Base-by-base conservation (phyloP, 805 yeast genomes). In the Hanseniaspora nectarophila region DNA sequence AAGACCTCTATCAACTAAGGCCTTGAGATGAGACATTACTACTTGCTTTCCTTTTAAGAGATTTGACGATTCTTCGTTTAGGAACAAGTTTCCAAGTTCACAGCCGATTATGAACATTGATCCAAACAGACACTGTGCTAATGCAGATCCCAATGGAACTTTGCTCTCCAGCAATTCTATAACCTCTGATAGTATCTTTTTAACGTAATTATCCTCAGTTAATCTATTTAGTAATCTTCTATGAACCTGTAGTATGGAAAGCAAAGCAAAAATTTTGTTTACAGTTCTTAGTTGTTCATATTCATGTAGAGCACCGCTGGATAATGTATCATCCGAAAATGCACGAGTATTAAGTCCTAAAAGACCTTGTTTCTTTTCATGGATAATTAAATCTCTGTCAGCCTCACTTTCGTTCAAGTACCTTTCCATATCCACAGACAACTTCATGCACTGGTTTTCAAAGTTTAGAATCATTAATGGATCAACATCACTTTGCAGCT, bases 181-280 rank as follows among this genome's bases (percentile, higher is more conserved):
- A 3, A 46, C 18, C 18, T 42, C 49, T 5, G 31, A 23, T 13
- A 52, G 9, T 9, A 45, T 31, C 2, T 31, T n/a, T 21, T 45
- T 52, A 9, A 52, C 47, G 20, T 45, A 26, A 24, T n/a, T 18
- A 24, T 51, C 37, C 5, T 34, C 5, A 34, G 42, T 43, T 6
- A 20, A 2, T 45, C 28, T 51, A 13, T 40, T 37, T n/a, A 51
- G 15, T 15, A 51, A 13, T 34, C 54, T 34, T 42, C 51, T 52
- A 23, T 45, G 45, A 3, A 52, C 42, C 10, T 52, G 54, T 4
- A 52, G 24, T 20, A 52, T 40, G 5, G 51, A 42, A 2, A 33
- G 45, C 38, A 52, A 43, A n/a, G 51, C 54, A 40, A 52, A 52
- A 10, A 52, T n/a, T 21, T 45, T 38, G 28, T 52, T 52, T 4